Evolutionary conservation across 2,329 filamentous ascomycete species (phyloP).

Genomic region (Calonectria fujianensis): DNA sequence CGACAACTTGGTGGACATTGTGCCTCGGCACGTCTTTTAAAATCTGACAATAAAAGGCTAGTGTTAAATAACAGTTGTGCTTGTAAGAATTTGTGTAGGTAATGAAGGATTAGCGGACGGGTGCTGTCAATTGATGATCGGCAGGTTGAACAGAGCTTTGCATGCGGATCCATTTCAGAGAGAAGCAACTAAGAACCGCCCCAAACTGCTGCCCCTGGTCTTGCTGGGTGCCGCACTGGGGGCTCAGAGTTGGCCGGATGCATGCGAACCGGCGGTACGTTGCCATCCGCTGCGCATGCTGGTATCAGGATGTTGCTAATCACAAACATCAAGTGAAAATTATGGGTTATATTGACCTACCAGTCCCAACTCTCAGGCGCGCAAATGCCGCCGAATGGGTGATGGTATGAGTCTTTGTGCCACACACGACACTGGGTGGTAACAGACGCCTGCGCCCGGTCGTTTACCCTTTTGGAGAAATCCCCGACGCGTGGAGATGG

Average conservation of each 20-base stretch:
- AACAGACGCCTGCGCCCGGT: not conserved
- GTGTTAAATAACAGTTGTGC: not conserved
- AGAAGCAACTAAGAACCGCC: conserved; percentile 19
- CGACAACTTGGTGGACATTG: conserved; percentile 24
- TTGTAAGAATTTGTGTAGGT: not conserved
- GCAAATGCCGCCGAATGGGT: not conserved
- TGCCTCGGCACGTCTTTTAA: conserved; percentile 30
- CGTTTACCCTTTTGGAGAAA: conserved; percentile 26
- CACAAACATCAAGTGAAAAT: not conserved
- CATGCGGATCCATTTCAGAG: conserved; percentile 8
- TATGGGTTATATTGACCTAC: not conserved
- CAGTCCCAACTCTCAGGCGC: not conserved
- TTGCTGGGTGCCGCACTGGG: not conserved
- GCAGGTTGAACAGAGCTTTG: conserved; percentile 18
- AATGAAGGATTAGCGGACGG: conserved; percentile 10
- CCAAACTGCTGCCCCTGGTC: not conserved
- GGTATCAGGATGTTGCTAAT: not conserved
- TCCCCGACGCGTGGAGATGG: conserved; percentile 20
- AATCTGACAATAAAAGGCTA: not conserved
- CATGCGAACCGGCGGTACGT: conserved; percentile 3
- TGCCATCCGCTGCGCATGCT: not conserved
- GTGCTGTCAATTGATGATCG: conserved; percentile 34
- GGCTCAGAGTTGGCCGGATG: conserved; percentile 8
- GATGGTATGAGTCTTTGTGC: not conserved
- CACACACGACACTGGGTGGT: conserved; percentile 12